Base-by-base conservation (phyloP, 2,329 filamentous ascomycete genomes). In the Talaromyces sp. region DNA sequence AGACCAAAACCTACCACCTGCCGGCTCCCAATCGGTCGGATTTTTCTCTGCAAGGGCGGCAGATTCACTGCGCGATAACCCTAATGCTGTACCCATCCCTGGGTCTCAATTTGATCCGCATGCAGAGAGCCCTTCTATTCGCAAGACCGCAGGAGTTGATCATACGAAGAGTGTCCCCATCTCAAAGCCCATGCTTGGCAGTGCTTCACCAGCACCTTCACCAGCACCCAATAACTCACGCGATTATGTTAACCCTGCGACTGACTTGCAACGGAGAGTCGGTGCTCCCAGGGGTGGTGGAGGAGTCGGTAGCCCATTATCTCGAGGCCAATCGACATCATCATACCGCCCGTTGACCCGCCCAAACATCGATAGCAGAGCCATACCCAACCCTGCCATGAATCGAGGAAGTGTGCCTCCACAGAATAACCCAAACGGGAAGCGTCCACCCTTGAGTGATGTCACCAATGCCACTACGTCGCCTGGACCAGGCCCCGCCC, bases 131-230 rank as follows among this genome's bases (percentile, higher is more conserved):
- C 91, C 92, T 0, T 94, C 91, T 0, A 91, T 96, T 66, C 85
- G 90, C 56, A 92, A 93, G 68, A 97, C 93, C 0, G 88, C 89
- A 0, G 92, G 92, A 2, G 82, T 97, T 35, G 91, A 97, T 65
- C 90, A 95, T 66, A 85, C 77, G 19, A 87, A 84, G 47, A 92
- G 89, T 4, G 86, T 87, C 47, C 90, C 91, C 0, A 75, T 96
- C 2, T 82, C 81, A 3, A 82, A 81, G 56, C 70, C 70, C 7
- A 73, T 72, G 68, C 54, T 72, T 27, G n/a, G n/a, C n/a, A n/a
- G n/a, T n/a, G n/a, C n/a, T n/a, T n/a, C n/a, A n/a, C 9, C 24
- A 27, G 9, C 24, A 5, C 5, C 60, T 24, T 70, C 70, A 3
- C 69, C 70, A n/a, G 63, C 66, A 17, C 47, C 66, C 1, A 71